Evolutionary conservation across 2,329 filamentous ascomycete species (phyloP), one percentile per base, ranked within the genome.

Genomic region (Fusarium coffeatum): DNA sequence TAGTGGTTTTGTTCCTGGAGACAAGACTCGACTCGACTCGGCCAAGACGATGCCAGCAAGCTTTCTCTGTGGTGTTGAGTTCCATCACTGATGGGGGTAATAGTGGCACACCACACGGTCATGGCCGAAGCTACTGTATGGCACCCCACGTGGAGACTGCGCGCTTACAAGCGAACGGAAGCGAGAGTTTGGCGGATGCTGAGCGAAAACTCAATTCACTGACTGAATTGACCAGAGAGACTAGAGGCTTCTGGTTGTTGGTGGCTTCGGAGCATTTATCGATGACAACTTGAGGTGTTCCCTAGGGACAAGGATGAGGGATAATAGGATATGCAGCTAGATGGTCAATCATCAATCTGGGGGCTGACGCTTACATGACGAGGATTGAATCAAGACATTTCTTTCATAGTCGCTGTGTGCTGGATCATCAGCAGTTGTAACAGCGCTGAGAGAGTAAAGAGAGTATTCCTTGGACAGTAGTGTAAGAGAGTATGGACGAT

Each of bases 61-160:
- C 60, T 66, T 53, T 43, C 18, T 60, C 40, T 57, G 50, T 40
- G 23, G 41, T 60, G 47, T 60, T 48, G n/a, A 40, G 40, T 28
- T 40, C 30, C 22, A 46, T 37, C 34, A 37, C 18, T 37, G 34
- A 37, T 37, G 34, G 34, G 34, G 34, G 18, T n/a, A 37, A 37
- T 25, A 51, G 32, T 23, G 49, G 15, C 49, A 42, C 49, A 37
- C 58, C 64, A 53, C 42, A 73, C 73, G 73, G 73, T 48, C 64
- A 74, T 68, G 71, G 59, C 73, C 73, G 73, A 70, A 64, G 34
- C 18, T 37, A 37, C 34, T 58, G 63, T 23, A 43, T 51, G 34
- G 58, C 42, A 69, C 66, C 69, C 72, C 72, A 75, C 71, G 72
- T 74, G 72, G 72, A 65, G 69, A 67, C 37, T 68, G 55, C 64